Evolutionary conservation across 257 asterid genomes (phyloP).

Genomic region (Avicennia marina): DNA sequence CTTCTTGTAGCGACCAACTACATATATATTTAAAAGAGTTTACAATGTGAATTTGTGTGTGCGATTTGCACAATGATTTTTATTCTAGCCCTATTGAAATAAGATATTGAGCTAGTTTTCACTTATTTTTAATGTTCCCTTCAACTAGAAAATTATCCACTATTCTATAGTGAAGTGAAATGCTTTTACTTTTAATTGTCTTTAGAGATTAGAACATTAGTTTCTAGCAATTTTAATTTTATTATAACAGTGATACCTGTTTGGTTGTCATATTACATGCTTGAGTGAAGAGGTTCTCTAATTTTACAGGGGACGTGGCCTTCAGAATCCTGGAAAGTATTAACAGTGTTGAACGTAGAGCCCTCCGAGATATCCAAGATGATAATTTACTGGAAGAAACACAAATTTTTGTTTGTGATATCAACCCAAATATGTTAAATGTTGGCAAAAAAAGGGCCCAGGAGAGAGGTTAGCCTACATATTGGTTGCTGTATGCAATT

Average conservation of each 20-base stretch:
- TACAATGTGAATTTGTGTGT: background rate
- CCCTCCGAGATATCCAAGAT: conserved; percentile 53
- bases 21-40: conserved; percentile 4
- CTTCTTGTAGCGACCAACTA: too few species aligned
- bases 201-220: conserved; percentile 7
- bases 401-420: conserved; percentile 74
- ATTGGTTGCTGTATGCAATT: background rate
- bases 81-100: background rate
- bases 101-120: background rate
- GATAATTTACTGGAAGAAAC: conserved; percentile 65
- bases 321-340: conserved; percentile 75
- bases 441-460: conserved; percentile 83
- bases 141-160: background rate
- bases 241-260: conserved; percentile 3
- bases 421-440: conserved; percentile 80
- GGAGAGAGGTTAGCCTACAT: conserved; percentile 53
- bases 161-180: background rate
- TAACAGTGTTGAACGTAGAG: conserved; percentile 45
- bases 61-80: conserved; percentile 6
- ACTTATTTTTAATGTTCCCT: background rate
- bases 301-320: conserved; percentile 91
- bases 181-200: background rate
- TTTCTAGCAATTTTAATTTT: background rate
- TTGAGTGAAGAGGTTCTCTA: conserved; percentile 22
- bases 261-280: conserved; percentile 13